phyloP scores from a whole-genome alignment of 2,329 filamentous ascomycete genomes.

The Curvularia eragrostidis region DNA sequence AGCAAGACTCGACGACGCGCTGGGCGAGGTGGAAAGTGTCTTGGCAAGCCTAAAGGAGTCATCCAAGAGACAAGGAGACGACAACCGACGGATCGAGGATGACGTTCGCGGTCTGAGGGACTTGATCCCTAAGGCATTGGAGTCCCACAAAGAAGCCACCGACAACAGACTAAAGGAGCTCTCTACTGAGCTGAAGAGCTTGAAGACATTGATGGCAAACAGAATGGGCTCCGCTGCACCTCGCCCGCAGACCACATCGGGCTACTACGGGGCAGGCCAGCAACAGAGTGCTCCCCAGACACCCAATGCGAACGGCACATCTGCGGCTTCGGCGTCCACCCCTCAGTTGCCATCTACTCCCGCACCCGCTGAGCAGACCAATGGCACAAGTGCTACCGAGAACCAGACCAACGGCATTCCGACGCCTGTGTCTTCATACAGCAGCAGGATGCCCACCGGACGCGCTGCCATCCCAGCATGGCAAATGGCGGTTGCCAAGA shows the following conservation, averaged over 20 bases:
- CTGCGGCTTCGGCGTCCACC: constrained; percentile 28
- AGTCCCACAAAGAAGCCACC: constrained; percentile 83
- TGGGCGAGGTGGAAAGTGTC: constrained; percentile 84
- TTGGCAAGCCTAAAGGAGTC: constrained; percentile 82
- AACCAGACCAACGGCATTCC: constrained; percentile 30
- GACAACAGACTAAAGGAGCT: constrained; percentile 85
- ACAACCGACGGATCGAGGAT: constrained; percentile 82
- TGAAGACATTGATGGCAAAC: constrained; percentile 84
- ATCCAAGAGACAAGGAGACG: constrained; percentile 82
- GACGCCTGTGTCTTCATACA: constrained; percentile 34
- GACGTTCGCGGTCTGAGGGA: constrained; percentile 85
- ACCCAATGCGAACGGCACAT: constrained; percentile 37
- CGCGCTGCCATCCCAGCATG: constrained; percentile 59
- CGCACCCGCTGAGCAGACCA: constrained; percentile 32
- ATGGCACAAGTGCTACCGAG: constrained; percentile 23
- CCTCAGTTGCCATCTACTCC: constrained; percentile 24
- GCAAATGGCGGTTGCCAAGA: constrained; percentile 61
- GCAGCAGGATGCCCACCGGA: constrained; percentile 42
- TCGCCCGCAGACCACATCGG: constrained; percentile 33
- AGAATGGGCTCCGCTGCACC: constrained; percentile 55
- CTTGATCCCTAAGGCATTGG: constrained; percentile 84
- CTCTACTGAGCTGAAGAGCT: constrained; percentile 83
- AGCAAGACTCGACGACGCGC: constrained; percentile 78
- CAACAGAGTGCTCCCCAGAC: constrained; percentile 29
- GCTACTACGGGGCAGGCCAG: constrained; percentile 36